Conservation (phyloP, 768 basidiomycete species). For the Mycena floridula region DNA sequence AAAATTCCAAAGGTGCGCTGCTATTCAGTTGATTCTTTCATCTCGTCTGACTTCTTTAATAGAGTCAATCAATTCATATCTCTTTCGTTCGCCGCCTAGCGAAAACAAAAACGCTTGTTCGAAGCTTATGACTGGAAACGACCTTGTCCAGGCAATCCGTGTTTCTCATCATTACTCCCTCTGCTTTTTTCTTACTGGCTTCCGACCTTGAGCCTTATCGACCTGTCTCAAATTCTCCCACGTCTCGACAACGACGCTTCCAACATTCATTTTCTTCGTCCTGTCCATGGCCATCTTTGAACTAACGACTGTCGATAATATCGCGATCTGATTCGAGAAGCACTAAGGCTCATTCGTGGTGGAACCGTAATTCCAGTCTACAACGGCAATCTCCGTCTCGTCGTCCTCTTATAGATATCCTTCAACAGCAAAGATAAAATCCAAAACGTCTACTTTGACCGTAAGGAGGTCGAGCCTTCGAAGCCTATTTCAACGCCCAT, state of each 20-base stretch:
- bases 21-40: constrained; percentile 2
- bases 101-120: constrained; percentile 66
- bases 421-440: constrained; percentile 55
- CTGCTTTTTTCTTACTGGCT: constrained; percentile 73
- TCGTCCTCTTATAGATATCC: constrained; percentile 56
- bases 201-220: constrained; percentile 61
- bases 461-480: constrained; percentile 70
- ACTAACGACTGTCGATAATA: constrained; percentile 28
- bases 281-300: constrained; percentile 39
- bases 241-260: constrained; percentile 65
- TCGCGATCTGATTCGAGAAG: constrained; percentile 20
- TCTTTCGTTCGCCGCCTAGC: constrained; percentile 68
- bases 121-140: constrained; percentile 74
- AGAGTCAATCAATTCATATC: constrained; percentile 78
- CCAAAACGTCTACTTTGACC: constrained; percentile 69
- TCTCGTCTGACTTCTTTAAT: constrained; percentile 5
- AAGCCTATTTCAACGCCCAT: constrained; percentile 62
- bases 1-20: constrained; percentile 63
- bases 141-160: constrained; percentile 24
- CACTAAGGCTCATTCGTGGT: constrained; percentile 29
- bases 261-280: constrained; percentile 55
- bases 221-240: constrained; percentile 57
- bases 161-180: constrained; percentile 47
- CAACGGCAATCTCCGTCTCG: constrained; percentile 66
- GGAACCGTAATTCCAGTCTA: constrained; percentile 71